Percentiles rank a stretch among this genome's conserved stretches.
Evolutionary conservation across 2,329 filamentous ascomycete genomes (phyloP).

Genomic region (Claviceps capensis): DNA sequence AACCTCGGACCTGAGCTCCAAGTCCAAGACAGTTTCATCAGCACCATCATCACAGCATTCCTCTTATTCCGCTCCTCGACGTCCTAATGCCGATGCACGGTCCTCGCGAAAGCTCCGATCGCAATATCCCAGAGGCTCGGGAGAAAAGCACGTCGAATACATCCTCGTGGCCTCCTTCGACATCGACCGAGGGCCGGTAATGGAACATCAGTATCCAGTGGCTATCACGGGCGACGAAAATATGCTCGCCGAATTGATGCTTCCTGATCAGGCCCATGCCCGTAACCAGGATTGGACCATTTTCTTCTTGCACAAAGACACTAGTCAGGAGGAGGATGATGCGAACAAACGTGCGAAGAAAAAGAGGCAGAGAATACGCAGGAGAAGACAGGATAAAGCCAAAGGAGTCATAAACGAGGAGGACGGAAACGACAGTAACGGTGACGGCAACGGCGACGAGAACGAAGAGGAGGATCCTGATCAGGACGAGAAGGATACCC

Average conservation of each 20-base stretch:
- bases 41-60: conserved; percentile 49
- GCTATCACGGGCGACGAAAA: conserved; percentile 94
- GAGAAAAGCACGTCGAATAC: conserved; percentile 94
- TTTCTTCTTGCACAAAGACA: conserved; percentile 96
- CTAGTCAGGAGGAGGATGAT: conserved; percentile 69
- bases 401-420: conserved; percentile 34
- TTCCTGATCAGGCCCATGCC: conserved; percentile 91
- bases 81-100: conserved; percentile 36
- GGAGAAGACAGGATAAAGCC: conserved; percentile 35
- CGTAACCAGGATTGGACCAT: conserved; percentile 98
- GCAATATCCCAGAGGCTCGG: conserved; percentile 60
- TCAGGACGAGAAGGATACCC: conserved; percentile 35
- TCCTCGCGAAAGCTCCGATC: conserved; percentile 49
- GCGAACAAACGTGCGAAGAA: conserved; percentile 48
- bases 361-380: conserved; percentile 36
- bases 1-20: conserved; percentile 44
- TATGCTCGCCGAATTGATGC: conserved; percentile 96
- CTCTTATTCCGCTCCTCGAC: conserved; percentile 38
- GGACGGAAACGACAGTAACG: not conserved
- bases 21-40: conserved; percentile 45
- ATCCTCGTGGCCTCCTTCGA: conserved; percentile 96
- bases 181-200: conserved; percentile 87
- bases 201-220: conserved; percentile 96
- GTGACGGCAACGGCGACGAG: not conserved
- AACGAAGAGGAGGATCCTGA: conserved; percentile 27